Base-by-base conservation (phyloP, 2,329 filamentous ascomycete species). In the Exophiala bonariae region DNA sequence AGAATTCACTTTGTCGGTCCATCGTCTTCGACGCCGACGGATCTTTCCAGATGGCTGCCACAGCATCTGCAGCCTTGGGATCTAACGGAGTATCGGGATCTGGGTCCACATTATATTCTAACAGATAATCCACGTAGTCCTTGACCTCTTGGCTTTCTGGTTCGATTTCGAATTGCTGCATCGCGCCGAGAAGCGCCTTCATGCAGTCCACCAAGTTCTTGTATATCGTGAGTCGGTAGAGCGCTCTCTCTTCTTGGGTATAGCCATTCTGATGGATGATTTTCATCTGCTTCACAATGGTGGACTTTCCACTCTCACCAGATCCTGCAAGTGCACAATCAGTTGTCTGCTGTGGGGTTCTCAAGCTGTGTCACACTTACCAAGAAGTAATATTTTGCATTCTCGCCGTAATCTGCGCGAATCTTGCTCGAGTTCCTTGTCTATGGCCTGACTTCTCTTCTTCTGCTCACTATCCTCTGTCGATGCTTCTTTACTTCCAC, bases 261-360 rank as follows among this genome's bases (percentile, higher is more conserved):
- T 99, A 99, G 52, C 93, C 93, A 72, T 96, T 96, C 63, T 97
- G 86, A 66, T 99, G 93, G 64, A 99, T 97, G 61, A 99, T 99
- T 74, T 97, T 99, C 93, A 99, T 99, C 78, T 99, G 93, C 72
- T 99, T 99, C 60, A 99, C 93, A 62, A 99, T 97, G 8, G 93
- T 99, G 49, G 93, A 97, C 73, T 99, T 99, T 59, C 93, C 93
- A 71, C 92, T 97, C 75, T 99, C 93, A 58, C 93, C 93, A 57
- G 93, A 97, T 58, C 93, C 93, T 96, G 67, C 39, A 51, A 41
- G 23, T 41, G 48, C 22, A 33, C 31, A 43, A 40, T 54, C 45
- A 54, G 48, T 52, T n/a, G 22, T 30, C 33, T 19, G 11, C 33
- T 28, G n/a, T 44, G 42, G n/a, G n/a, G n/a, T n/a, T n/a, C 35